Conservation (phyloP, 176 grass and related monocot genomes). For the Avena eriantha region DNA sequence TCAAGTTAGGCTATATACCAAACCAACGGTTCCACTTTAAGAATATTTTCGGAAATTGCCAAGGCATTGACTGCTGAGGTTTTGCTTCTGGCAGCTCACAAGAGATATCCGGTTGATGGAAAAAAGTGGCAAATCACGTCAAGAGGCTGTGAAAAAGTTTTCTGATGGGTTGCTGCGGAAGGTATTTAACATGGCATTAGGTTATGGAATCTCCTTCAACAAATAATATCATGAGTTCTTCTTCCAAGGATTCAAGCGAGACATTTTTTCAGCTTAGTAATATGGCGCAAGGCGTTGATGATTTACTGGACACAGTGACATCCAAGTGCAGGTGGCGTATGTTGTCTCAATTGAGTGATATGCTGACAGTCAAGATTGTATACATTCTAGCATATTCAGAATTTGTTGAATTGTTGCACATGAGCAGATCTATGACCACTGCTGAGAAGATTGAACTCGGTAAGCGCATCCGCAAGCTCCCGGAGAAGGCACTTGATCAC, state of each 20-base stretch:
- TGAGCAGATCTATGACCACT: conserved; percentile 67
- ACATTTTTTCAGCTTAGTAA: conserved; percentile 64
- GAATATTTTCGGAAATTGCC: background rate
- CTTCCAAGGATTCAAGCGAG: conserved; percentile 22
- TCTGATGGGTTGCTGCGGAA: conserved; percentile 37
- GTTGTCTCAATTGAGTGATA: background rate
- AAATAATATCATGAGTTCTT: conserved; percentile 18
- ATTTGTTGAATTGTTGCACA: conserved; percentile 40
- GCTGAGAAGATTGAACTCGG: conserved; percentile 74
- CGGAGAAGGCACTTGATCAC: conserved; percentile 56
- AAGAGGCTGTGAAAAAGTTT: conserved; percentile 35
- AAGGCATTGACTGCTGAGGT: background rate
- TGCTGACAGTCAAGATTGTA: background rate
- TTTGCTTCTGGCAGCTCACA: conserved; percentile 38
- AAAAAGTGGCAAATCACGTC: conserved; percentile 35
- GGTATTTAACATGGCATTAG: conserved; percentile 34
- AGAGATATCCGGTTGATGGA: conserved; percentile 33
- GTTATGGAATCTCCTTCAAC: background rate
- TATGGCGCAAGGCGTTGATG: conserved; percentile 64
- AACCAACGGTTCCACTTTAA: background rate
- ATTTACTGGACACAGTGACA: conserved; percentile 58
- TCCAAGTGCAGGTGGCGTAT: conserved; percentile 76
- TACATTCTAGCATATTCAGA: background rate
- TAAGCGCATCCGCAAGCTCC: conserved; percentile 68
- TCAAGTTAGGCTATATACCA: conserved; percentile 35